Conservation (phyloP, 176 grass and related monocot species). For the Carex kokanica region DNA sequence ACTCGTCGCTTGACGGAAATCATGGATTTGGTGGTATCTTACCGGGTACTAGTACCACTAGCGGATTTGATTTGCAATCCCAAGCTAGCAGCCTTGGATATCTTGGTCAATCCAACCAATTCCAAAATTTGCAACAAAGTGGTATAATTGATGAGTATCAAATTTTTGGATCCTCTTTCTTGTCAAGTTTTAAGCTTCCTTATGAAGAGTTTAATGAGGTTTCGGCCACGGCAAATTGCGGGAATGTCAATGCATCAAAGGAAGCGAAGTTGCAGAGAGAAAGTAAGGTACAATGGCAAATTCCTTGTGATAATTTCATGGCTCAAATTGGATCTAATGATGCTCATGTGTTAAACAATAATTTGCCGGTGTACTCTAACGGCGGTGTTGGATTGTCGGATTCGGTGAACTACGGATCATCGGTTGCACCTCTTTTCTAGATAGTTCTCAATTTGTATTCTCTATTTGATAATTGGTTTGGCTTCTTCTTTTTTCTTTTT, state of each 20-base stretch:
- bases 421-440: conserved; percentile 74
- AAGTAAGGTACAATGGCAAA: conserved; percentile 43
- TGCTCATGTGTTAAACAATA: conserved; percentile 13
- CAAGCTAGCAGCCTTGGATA: conserved; percentile 20
- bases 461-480: conserved; percentile 23
- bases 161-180: conserved; percentile 22
- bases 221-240: conserved; percentile 5
- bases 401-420: conserved; percentile 62
- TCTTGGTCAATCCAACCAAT: conserved; percentile 22
- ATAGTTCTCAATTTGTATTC: conserved; percentile 26
- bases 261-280: conserved; percentile 36
- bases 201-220: conserved; percentile 13
- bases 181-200: conserved; percentile 22
- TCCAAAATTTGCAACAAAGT: conserved; percentile 30
- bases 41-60: conserved; percentile 7
- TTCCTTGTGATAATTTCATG: conserved; percentile 62
- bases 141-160: conserved; percentile 13
- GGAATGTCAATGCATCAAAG: conserved; percentile 26
- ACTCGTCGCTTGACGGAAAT: background rate
- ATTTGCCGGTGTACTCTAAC: conserved; percentile 44
- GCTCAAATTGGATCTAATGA: conserved; percentile 45
- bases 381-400: conserved; percentile 44
- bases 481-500: background rate
- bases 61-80: conserved; percentile 12
- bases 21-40: background rate